phyloP scores from a whole-genome alignment of 2,329 filamentous ascomycete genomes.

The Zymoseptoria pseudotritici region DNA sequence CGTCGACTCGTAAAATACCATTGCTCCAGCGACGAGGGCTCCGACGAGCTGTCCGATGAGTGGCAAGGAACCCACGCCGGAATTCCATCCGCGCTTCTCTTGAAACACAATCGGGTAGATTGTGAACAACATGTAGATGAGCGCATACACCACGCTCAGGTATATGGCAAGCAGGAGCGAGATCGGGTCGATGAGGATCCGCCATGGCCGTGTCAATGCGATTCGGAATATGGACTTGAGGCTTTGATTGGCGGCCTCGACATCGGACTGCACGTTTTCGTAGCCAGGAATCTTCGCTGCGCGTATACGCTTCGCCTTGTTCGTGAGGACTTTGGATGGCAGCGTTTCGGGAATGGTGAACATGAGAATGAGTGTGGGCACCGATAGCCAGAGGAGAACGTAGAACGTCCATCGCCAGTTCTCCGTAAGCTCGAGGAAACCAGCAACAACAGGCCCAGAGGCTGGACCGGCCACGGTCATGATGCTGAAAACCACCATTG shows the following conservation, averaged over 20 bases:
- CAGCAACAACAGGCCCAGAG: constrained; percentile 47
- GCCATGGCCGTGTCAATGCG: constrained; percentile 47
- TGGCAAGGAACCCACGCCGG: constrained; percentile 46
- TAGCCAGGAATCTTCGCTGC: constrained; percentile 45
- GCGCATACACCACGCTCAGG: constrained; percentile 45
- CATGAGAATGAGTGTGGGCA: constrained; percentile 25
- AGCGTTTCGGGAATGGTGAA: constrained; percentile 54
- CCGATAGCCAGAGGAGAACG: constrained; percentile 35
- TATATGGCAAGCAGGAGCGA: constrained; percentile 48
- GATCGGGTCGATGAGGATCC: constrained; percentile 48
- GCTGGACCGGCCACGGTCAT: constrained; percentile 40
- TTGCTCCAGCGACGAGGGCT: constrained; percentile 37
- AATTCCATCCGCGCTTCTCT: constrained; percentile 47
- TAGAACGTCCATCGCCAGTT: constrained; percentile 39
- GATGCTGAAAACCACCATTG: constrained; percentile 46
- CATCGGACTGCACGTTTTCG: constrained; percentile 45
- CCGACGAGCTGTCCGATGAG: constrained; percentile 46
- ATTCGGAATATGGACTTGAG: constrained; percentile 40
- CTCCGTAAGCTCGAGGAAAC: constrained; percentile 50
- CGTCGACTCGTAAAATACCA: constrained; percentile 37
- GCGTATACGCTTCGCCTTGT: constrained; percentile 46
- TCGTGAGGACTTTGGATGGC: constrained; percentile 42
- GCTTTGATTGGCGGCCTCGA: constrained; percentile 40
- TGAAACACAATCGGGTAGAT: constrained; percentile 52
- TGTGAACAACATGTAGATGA: constrained; percentile 54